A percentile compares a stretch with the other conserved stretches of the same genome.
phyloP scores from a whole-genome alignment of 352 stramenopile species.

The Blastocystis sp. region DNA sequence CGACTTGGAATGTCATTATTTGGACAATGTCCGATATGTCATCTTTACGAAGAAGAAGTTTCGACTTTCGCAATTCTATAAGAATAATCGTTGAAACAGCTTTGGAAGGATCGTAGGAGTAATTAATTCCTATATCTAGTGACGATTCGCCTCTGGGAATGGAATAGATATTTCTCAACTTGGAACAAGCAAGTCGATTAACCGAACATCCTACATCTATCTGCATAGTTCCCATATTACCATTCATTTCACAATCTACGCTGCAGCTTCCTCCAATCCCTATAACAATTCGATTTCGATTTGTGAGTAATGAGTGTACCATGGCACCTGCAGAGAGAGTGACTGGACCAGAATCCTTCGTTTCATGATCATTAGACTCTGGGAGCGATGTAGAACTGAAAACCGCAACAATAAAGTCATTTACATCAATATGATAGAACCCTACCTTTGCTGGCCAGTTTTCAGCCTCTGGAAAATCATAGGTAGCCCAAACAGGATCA shows the following conservation, averaged over 20 bases:
- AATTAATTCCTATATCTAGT: neutral
- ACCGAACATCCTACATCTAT: neutral
- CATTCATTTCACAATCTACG: neutral
- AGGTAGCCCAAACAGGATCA: slow-evolving; percentile 20
- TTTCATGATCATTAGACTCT: neutral
- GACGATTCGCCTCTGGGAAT: neutral
- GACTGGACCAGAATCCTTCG: neutral
- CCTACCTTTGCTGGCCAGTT: slow-evolving; percentile 9
- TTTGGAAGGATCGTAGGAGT: neutral
- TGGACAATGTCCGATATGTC: neutral
- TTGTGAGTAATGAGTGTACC: neutral
- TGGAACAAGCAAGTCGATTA: neutral
- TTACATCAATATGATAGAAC: neutral
- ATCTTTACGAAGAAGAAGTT: neutral
- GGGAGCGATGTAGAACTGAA: neutral
- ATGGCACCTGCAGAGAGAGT: neutral
- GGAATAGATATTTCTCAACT: neutral
- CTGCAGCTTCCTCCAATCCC: neutral
- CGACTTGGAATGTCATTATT: neutral
- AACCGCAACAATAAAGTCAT: neutral
- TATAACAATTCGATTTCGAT: neutral
- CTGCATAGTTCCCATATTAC: neutral
- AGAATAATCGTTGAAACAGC: neutral
- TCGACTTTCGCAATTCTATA: neutral
- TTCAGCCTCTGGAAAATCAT: neutral